These are phyloP conservation scores for Saccharomycopsis selenospora DNA, from an alignment of 805 yeast genomes.

Conservation along the genomic window DNA sequence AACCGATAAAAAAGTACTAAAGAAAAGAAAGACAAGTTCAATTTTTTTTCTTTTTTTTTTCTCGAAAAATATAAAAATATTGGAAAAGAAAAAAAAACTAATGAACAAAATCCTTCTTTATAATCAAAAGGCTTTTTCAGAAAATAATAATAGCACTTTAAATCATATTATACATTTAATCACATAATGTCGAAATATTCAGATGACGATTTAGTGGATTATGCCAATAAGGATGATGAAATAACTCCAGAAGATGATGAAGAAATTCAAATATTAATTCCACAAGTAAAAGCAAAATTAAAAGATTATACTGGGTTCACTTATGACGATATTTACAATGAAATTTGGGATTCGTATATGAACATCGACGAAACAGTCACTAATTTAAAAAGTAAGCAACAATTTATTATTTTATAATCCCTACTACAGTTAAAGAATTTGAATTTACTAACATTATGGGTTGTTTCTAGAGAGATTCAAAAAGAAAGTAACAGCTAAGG, in stretches of 20 bases:
- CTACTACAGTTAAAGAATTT: no score
- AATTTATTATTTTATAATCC: neutral
- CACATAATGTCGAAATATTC: neutral
- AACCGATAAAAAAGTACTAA: no score
- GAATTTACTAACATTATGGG: neutral
- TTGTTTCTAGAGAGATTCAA: conserved; percentile 22
- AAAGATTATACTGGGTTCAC: conserved; percentile 34
- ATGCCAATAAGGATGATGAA: conserved; percentile 27
- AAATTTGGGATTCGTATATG: conserved; percentile 53
- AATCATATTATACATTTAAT: no score
- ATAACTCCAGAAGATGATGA: conserved; percentile 35
- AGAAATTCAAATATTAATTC: conserved; percentile 37
- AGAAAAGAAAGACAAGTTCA: no score
- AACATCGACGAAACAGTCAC: conserved; percentile 44
- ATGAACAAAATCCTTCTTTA: no score
- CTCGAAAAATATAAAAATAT: no score
- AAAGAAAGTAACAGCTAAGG: conserved; percentile 21
- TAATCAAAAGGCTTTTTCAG: no score
- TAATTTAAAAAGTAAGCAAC: conserved; percentile 32
- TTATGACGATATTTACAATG: conserved; percentile 47
- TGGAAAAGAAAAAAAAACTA: no score
- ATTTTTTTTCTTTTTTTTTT: no score
- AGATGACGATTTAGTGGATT: conserved; percentile 28
- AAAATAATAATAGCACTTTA: no score
- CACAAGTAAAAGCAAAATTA: conserved; percentile 34